Evolutionary conservation across 176 grass and related monocot species (phyloP), one percentile per base, ranked within the genome.

Genomic region (Triticum urartu): DNA sequence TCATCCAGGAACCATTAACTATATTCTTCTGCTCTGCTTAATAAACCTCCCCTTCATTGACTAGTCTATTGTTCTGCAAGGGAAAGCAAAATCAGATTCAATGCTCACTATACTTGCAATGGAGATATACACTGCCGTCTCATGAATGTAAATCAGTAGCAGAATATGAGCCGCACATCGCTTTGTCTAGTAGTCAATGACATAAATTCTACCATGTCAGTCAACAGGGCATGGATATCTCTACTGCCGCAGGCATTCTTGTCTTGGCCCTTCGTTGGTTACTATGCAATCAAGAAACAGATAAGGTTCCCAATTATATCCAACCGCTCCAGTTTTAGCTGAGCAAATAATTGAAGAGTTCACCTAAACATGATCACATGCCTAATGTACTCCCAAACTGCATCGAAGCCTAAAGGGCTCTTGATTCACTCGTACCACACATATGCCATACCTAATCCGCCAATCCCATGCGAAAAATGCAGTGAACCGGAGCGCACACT

Each of bases 1-100:
- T 98, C 88, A 89, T 88, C 94, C 89, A 91, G 86, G 73, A 79
- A 89, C 86, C 69, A 87, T 88, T 72, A 89, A 85, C 84, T 80
- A 90, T 54, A 77, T 68, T 83, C 75, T 88, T 38, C 73, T 89
- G 75, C 47, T 56, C 78, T 47, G 28, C 28, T 30, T 30, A 30
- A 30, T 28, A 17, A 40, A 54, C 38, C 48, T 84, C 81, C 30
- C 62, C 30, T 68, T 83, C 85, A 81, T 80, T 84, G 21, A 38
- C 39, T 81, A 81, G 62, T 34, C 28, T 11, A 65, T 15, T 64
- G 38, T 32, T 32, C 77, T 85, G 71, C 77, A 76, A 74, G 61
- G 28, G 28, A 77, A 77, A 80, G 14, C 62, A 50, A 35, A 47
- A 76, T 80, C 85, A 90, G 38, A 74, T n/a, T 22, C 68, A 61